Evolutionary conservation across 129 eudicot genomes (phyloP).

Genomic region (Cynara cardunculus): DNA sequence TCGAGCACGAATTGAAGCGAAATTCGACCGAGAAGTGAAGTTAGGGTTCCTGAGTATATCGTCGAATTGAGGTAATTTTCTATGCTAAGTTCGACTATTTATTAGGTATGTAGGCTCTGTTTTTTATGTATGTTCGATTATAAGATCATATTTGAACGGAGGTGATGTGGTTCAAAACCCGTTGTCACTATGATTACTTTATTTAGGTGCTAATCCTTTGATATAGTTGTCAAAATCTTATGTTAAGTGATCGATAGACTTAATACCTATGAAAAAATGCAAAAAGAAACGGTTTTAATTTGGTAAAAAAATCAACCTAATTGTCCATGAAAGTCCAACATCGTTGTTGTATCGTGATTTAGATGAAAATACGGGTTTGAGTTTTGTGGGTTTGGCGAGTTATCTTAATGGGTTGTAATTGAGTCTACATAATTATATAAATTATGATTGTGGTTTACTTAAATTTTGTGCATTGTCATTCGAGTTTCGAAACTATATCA

Average conservation of each 20-base stretch:
- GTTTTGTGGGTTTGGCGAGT: too few relatives aligned
- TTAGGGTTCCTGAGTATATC: not conserved
- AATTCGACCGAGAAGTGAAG: not conserved
- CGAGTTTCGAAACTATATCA: too few relatives aligned
- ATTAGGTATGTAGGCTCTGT: not conserved
- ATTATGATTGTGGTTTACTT: not conserved
- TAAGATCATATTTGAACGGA: not conserved
- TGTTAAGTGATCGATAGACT: too few relatives aligned
- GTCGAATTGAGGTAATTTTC: not conserved
- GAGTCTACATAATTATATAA: too few relatives aligned
- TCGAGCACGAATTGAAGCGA: not conserved
- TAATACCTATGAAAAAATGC: not conserved
- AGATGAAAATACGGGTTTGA: not conserved
- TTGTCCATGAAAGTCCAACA: too few relatives aligned
- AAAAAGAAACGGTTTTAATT: not conserved
- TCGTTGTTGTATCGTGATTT: not conserved
- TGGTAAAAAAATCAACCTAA: not conserved
- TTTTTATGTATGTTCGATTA: not conserved
- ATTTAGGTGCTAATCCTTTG: not conserved
- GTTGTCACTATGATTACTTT: not conserved
- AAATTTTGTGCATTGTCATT: not conserved
- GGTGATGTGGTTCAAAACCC: not conserved
- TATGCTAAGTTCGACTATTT: not conserved
- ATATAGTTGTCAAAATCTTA: not conserved
- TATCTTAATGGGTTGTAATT: not conserved